phyloP scores from a whole-genome alignment of 2,329 filamentous ascomycete species.

The Septoria linicola region DNA sequence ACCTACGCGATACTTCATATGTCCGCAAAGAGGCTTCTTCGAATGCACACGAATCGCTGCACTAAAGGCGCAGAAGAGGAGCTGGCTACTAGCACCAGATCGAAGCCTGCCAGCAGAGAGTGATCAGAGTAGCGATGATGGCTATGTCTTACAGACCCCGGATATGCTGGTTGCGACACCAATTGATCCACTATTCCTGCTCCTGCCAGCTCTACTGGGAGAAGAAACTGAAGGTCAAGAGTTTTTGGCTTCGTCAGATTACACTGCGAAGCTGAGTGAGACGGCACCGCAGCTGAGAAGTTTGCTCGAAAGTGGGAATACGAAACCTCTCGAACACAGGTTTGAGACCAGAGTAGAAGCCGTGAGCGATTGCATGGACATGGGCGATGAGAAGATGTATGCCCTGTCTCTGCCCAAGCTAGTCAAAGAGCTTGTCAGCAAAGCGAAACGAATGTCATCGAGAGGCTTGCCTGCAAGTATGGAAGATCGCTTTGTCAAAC shows the following conservation, averaged over 20 bases:
- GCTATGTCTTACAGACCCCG: conserved; percentile 63
- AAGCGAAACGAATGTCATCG: conserved; percentile 68
- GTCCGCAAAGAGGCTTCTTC: conserved; percentile 57
- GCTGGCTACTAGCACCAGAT: conserved; percentile 53
- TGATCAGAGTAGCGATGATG: conserved; percentile 33
- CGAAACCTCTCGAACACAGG: conserved; percentile 46
- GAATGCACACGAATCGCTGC: conserved; percentile 61
- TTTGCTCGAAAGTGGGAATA: conserved; percentile 45
- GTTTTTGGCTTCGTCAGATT: conserved; percentile 67
- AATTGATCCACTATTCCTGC: conserved; percentile 79
- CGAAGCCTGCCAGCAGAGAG: conserved; percentile 9
- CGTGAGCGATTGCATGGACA: conserved; percentile 79
- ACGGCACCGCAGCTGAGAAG: conserved; percentile 59
- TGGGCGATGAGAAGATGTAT: conserved; percentile 86
- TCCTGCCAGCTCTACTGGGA: conserved; percentile 67
- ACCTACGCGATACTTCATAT: conserved; percentile 57
- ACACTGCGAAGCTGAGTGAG: conserved; percentile 63
- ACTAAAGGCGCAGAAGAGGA: conserved; percentile 49
- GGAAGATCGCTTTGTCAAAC: conserved; percentile 79
- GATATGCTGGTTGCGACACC: conserved; percentile 81
- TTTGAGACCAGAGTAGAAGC: conserved; percentile 57
- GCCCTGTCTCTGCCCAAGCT: conserved; percentile 73
- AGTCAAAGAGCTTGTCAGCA: conserved; percentile 61
- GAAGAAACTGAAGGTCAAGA: conserved; percentile 23
- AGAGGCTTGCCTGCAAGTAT: conserved; percentile 71